These are phyloP conservation scores for Phialophora tarda DNA, from an alignment of 2,329 filamentous ascomycete genomes.

Conservation along the genomic window DNA sequence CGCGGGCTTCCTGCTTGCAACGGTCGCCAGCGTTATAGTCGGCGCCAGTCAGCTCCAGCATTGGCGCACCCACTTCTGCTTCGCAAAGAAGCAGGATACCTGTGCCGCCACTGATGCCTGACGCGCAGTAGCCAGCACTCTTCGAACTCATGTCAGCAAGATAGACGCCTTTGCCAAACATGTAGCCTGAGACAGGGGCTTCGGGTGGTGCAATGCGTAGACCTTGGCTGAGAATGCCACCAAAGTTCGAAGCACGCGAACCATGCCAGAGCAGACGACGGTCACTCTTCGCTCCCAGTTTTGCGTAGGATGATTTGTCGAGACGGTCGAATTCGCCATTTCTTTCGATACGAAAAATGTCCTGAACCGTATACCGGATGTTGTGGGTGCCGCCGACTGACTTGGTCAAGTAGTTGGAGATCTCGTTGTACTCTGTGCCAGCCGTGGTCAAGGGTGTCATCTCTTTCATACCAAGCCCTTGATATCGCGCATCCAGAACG, in stretches of 20 bases:
- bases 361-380: constrained; percentile 59
- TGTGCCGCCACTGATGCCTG: constrained; percentile 66
- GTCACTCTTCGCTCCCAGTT: constrained; percentile 60
- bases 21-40: constrained; percentile 68
- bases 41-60: constrained; percentile 65
- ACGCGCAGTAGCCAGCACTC: constrained; percentile 76
- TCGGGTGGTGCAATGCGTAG: constrained; percentile 82
- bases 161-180: constrained; percentile 91
- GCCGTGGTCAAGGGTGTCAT: constrained; percentile 70
- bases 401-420: constrained; percentile 69
- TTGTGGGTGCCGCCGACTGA: constrained; percentile 72
- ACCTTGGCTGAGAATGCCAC: constrained; percentile 84
- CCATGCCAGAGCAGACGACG: constrained; percentile 86
- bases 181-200: constrained; percentile 78
- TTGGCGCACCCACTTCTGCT: constrained; percentile 77
- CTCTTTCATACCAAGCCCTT: constrained; percentile 72
- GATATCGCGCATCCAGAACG: constrained; percentile 73
- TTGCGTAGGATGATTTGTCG: constrained; percentile 59
- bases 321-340: constrained; percentile 74
- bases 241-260: constrained; percentile 80
- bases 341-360: constrained; percentile 84
- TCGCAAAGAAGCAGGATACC: constrained; percentile 83
- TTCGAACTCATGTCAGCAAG: constrained; percentile 85
- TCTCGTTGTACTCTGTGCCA: constrained; percentile 67
- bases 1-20: constrained; percentile 64